Evolutionary conservation across 176 grass and related monocot genomes (phyloP).

Genomic region (Poa annua): DNA sequence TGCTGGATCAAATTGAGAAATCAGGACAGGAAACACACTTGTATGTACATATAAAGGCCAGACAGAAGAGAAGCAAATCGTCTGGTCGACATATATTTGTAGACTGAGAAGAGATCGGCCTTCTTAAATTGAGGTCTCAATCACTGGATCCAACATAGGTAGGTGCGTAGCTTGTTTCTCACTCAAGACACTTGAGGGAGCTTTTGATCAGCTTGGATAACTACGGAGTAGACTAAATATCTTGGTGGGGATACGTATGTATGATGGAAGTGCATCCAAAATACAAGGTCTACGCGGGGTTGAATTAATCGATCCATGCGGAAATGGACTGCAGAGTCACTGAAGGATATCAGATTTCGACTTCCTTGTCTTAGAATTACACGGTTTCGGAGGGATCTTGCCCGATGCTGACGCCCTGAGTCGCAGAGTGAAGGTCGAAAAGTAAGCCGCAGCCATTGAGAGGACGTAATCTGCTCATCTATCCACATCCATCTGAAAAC

Average conservation of each 20-base stretch:
- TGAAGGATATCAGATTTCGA: not conserved
- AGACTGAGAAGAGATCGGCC: not conserved
- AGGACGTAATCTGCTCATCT: slow-evolving; percentile 21
- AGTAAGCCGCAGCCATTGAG: slow-evolving; percentile 1
- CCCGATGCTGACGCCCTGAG: not conserved
- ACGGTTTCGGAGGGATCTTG: not conserved
- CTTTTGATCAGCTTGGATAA: not conserved
- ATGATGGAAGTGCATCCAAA: not conserved
- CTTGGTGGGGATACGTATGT: not conserved
- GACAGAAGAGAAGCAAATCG: not conserved
- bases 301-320: slow-evolving; percentile 3
- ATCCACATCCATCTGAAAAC: slow-evolving; percentile 27
- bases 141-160: not conserved
- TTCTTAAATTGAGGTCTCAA: not conserved
- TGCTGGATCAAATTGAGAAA: not conserved
- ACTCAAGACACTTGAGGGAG: not conserved
- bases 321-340: not conserved
- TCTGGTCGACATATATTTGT: not conserved
- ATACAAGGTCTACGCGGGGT: slow-evolving; percentile 18
- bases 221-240: too few species aligned
- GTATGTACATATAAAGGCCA: not conserved
- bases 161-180: not conserved
- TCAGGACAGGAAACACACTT: not conserved
- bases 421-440: not conserved
- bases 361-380: not conserved